These are phyloP conservation scores for Cyclostephanos tholiformis DNA, from an alignment of 108 stramenopile genomes.

Conservation along the genomic window DNA sequence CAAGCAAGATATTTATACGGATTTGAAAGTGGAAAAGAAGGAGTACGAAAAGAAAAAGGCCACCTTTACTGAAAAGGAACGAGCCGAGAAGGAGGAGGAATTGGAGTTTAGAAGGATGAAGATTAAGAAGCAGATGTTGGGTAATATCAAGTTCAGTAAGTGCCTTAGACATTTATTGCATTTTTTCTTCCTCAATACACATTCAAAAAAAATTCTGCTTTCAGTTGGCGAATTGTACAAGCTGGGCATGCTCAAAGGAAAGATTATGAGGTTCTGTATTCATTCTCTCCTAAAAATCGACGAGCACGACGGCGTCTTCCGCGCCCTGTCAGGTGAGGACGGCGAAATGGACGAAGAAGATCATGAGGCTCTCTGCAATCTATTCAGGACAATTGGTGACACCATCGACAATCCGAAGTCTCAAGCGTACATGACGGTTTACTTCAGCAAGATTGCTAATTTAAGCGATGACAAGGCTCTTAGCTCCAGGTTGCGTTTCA, in stretches of 20 bases:
- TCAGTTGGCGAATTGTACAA: constrained; percentile 95
- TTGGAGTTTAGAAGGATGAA: constrained; percentile 83
- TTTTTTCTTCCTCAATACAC: neutral
- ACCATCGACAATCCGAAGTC: constrained; percentile 74
- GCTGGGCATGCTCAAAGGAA: constrained; percentile 89
- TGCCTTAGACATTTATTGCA: neutral
- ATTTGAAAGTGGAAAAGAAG: constrained; percentile 81
- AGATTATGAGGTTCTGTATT: constrained; percentile 93
- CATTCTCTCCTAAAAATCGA: constrained; percentile 78
- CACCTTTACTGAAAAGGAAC: constrained; percentile 68
- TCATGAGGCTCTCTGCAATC: constrained; percentile 88
- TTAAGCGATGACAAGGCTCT: constrained; percentile 66
- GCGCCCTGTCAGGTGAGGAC: constrained; percentile 56
- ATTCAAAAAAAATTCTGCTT: neutral
- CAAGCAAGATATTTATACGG: constrained; percentile 82
- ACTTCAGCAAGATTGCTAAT: constrained; percentile 67
- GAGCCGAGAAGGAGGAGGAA: constrained; percentile 70
- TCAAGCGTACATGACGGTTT: constrained; percentile 64
- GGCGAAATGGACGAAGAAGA: constrained; percentile 86
- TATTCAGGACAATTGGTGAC: constrained; percentile 83
- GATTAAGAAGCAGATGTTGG: constrained; percentile 95
- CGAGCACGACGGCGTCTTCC: constrained; percentile 41
- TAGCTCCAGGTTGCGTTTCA: constrained; percentile 84
- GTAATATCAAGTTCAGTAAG: constrained; percentile 76
- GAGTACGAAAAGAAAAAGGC: constrained; percentile 69